phyloP scores from a whole-genome alignment of 305 asterid genomes.

The Solanum aculeatissimum region DNA sequence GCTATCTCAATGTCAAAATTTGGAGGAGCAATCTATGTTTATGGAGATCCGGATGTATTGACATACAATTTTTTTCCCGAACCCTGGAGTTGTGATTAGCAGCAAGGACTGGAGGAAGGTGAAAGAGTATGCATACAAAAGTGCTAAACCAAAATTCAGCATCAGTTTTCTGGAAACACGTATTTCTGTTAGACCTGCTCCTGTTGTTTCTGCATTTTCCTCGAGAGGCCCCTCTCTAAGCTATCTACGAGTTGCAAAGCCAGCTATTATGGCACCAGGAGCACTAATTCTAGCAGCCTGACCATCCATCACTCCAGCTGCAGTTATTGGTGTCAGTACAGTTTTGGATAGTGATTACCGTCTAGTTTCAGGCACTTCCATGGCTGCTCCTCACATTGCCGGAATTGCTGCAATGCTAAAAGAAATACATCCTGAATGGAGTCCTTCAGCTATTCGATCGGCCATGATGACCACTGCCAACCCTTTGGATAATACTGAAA shows the following conservation, averaged over 20 bases:
- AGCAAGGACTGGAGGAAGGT: not conserved
- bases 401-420: conserved; percentile 8
- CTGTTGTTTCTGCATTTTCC: not conserved
- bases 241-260: not conserved
- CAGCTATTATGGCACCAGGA: not conserved
- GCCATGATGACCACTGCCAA: conserved; percentile 5
- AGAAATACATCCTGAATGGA: conserved; percentile 7
- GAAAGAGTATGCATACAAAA: not conserved
- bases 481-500: not conserved
- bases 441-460: conserved; percentile 8
- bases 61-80: not conserved
- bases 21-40: not conserved
- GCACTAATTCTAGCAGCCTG: not conserved
- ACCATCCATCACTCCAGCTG: not conserved
- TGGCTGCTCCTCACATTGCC: conserved; percentile 5
- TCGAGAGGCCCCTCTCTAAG: not conserved
- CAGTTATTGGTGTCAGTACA: not conserved
- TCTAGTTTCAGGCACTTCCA: not conserved
- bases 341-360: not conserved
- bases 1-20: not conserved
- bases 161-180: not conserved
- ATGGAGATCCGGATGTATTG: not conserved
- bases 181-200: not conserved
- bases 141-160: not conserved
- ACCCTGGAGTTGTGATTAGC: not conserved